Base-by-base conservation (phyloP, 1,139 yeast species). In the Diutina catenulata region DNA sequence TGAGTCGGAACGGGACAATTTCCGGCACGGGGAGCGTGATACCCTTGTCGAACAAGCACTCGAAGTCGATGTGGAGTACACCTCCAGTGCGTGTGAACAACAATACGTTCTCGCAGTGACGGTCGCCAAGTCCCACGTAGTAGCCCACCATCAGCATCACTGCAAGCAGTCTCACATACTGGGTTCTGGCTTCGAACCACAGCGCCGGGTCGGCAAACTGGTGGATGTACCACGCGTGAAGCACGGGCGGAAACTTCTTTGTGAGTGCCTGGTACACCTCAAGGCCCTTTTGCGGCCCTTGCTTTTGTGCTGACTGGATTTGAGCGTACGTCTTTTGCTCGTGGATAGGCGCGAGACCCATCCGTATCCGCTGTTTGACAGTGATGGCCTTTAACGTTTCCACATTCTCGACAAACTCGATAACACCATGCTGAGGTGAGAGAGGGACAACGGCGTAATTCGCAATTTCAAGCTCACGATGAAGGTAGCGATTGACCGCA, bases 81-180 rank as follows among this genome's bases (percentile, higher is more conserved):
- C 76, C 76, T 1, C 98, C 98, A 2, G 76, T 72, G 33, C 70
- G 72, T 47, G 80, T 79, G 50, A 80, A 74, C 37, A 91, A 63
- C 40, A 93, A 59, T 20, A 93, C 74, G 51, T 93, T 93, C 52
- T 93, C 98, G 49, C 95, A 83, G 53, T 93, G 99, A 23, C 99
- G 68, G 56, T 93, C 99, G 16, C 99, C 99, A 38, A 93, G 68
- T 5, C 95, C 93, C 35, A 81, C 66, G 41, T 91, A 76, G 53
- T 83, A 86, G 0, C 99, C 98, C 6, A 91, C 94, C 65, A 93
- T 87, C 0, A 97, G 88, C 98, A 93, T 93, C 0, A 88, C 98
- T 0, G 97, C 96, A 21, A 84, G 64, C 0, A 95, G 78, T 39
- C 95, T 65, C 0, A 84, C 76, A 52, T 74, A 93, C 21, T 69